phyloP scores from a whole-genome alignment of 768 basidiomycete genomes.

The Hericium erinaceus region DNA sequence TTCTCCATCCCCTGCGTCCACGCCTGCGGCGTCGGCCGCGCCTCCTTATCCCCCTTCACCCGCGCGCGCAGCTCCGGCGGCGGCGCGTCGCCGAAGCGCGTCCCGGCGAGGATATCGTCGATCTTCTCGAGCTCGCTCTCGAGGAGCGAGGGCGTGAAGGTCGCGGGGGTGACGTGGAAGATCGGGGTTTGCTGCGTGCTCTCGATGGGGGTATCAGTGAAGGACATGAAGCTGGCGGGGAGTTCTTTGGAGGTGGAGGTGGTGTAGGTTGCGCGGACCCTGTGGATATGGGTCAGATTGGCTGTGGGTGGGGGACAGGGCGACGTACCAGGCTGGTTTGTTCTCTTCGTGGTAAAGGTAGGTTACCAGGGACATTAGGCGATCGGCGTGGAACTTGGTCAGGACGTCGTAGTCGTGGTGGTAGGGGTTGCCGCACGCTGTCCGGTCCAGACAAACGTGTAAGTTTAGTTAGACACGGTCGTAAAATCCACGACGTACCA shows the following conservation, averaged over 20 bases:
- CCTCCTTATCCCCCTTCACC: conserved; percentile 15
- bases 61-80: conserved; percentile 9
- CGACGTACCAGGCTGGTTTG: conserved; percentile 9
- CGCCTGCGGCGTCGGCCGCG: conserved; percentile 8
- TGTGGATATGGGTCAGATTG: not conserved
- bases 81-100: conserved; percentile 9
- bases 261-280: conserved; percentile 21
- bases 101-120: conserved; percentile 15
- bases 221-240: not conserved
- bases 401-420: conserved; percentile 24
- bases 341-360: conserved; percentile 19
- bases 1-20: conserved; percentile 9
- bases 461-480: too few species aligned
- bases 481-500: conserved; percentile 9
- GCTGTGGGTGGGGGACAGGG: too few species aligned
- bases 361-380: conserved; percentile 22
- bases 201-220: conserved; percentile 6
- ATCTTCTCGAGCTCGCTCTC: conserved; percentile 22
- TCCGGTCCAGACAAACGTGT: not conserved
- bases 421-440: conserved; percentile 19
- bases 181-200: conserved; percentile 14
- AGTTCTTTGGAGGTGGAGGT: conserved; percentile 10
- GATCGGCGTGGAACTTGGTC: conserved; percentile 26
- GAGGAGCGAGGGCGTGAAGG: conserved; percentile 19
- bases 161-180: conserved; percentile 17